Evolutionary conservation across 2,329 filamentous ascomycete genomes (phyloP), one percentile per base, ranked within the genome.

Genomic region (Penicillium sp.): DNA sequence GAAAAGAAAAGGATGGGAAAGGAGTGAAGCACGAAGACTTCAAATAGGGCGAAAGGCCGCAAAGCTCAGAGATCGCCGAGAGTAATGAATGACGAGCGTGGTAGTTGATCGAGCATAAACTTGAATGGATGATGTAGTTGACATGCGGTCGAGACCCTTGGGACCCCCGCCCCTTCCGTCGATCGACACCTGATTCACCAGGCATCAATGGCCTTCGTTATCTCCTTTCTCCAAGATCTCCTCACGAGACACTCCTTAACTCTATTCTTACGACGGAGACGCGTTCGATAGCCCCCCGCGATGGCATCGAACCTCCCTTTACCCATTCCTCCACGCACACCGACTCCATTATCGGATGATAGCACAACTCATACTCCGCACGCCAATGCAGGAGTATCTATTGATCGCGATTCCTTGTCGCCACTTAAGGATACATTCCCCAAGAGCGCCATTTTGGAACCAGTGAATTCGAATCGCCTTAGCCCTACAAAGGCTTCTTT

Each of bases 221-320:
- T 53, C 49, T 53, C 50, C 52, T 51, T 49, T 50, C 50, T 44
- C 43, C 42, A 18, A 24, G 31, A 38, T 42, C 32, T 36, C 16
- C 45, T 35, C 44, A 46, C 20, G 24, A 26, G 22, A 23, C n/a
- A 27, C 20, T 26, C 24, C 18, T 16, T 18, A 27, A 14, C 31
- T 38, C 27, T 31, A 32, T 44, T 37, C 42, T 48, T 39, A 29
- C 34, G 47, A 29, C 34, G 47, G 42, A 49, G 52, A 42, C 40
- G 40, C 40, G 37, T 52, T 47, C 39, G 47, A 31, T 44, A 42
- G 48, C 38, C 35, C 46, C 40, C 18, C 29, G 46, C 48, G 35
- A 86, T 85, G 82, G 79, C 79, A 52, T 76, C 79, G 48, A 73
- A 72, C 55, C 73, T 80, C 54, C 77, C 80, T 42, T 74, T 81